Evolutionary conservation across 2,329 filamentous ascomycete species (phyloP), one percentile per base, ranked within the genome.

Genomic region (Penicillium psychrosexuale): DNA sequence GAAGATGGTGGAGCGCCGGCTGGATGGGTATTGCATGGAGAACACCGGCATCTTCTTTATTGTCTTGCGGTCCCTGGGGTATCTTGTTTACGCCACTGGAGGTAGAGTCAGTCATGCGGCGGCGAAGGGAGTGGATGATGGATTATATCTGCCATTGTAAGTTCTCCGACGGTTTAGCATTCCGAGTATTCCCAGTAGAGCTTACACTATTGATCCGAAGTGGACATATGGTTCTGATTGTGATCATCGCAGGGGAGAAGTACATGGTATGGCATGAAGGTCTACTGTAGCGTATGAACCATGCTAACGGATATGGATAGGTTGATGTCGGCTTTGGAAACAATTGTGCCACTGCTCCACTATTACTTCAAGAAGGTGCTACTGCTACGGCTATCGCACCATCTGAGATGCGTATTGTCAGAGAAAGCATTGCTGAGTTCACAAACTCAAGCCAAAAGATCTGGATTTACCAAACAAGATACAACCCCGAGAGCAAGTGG

Each of bases 251-350:
- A 22, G 71, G 75, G 6, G 74, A 74, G 37, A 76, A 77, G 28
- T 77, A 75, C 50, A 69, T 73, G 65, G 73, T 75, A 53, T 47
- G 64, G 57, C 6, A 22, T 22, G 4, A 11, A 17, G 2, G 8
- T 40, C 22, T 42, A 38, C 45, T 43, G 12, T 28, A 30, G 50
- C 28, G 27, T 31, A 17, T 37, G 11, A 8, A 47, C 27, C 33
- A 33, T 24, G 22, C 27, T 52, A 37, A 60, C 39, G 38, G 8
- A 43, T 24, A 46, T 34, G 9, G 15, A 37, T 30, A 80, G 64
- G 69, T 83, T 9, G 87, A 89, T 66, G 82, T 86, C 11, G 83
- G 80, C 5, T 89, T 89, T 64, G 86, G 86, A 44, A 82, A 82
- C 19, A 82, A 85, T 62, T 82, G 82, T 8, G 77, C 84, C 3